These are phyloP conservation scores for Phlyctochytrium arcticum DNA, from an alignment of 192 early-diverging fungal species.

Conservation along the genomic window DNA sequence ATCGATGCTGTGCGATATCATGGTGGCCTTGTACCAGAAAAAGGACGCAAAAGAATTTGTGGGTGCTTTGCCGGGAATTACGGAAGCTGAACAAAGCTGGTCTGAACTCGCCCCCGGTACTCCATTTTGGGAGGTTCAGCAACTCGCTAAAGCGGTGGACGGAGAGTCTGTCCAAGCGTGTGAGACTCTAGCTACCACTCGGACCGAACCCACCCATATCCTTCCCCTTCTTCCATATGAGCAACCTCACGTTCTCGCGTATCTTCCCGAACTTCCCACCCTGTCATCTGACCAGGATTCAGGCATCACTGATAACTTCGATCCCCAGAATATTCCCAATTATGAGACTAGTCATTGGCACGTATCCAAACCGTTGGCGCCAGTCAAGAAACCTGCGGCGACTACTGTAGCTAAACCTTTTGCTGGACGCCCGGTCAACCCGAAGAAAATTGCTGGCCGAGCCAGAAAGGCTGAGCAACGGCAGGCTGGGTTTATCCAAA, in stretches of 20 bases:
- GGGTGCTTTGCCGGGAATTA: background rate
- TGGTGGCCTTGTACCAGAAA: background rate
- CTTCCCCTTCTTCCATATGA: slow-evolving; percentile 1
- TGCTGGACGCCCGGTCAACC: background rate
- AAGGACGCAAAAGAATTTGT: background rate
- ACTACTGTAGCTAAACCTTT: background rate
- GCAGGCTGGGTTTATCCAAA: slow-evolving; percentile 9
- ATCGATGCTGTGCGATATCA: background rate
- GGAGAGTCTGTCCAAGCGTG: background rate
- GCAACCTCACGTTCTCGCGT: background rate
- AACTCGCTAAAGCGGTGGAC: background rate
- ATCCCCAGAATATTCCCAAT: background rate
- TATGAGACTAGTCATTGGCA: slow-evolving; percentile 12
- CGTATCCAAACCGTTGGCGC: slow-evolving; percentile 1
- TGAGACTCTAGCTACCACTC: no score
- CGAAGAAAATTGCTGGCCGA: background rate
- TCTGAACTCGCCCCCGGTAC: no score
- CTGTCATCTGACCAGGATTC: background rate
- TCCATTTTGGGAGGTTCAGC: no score
- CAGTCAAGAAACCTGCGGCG: background rate
- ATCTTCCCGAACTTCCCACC: slow-evolving; percentile 3
- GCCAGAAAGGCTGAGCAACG: slow-evolving; percentile 9
- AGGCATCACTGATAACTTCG: background rate
- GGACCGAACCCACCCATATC: background rate
- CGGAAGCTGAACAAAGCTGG: background rate